These are phyloP conservation scores for Ogataea kodamae DNA, from an alignment of 805 yeast genomes.

Conservation along the genomic window DNA sequence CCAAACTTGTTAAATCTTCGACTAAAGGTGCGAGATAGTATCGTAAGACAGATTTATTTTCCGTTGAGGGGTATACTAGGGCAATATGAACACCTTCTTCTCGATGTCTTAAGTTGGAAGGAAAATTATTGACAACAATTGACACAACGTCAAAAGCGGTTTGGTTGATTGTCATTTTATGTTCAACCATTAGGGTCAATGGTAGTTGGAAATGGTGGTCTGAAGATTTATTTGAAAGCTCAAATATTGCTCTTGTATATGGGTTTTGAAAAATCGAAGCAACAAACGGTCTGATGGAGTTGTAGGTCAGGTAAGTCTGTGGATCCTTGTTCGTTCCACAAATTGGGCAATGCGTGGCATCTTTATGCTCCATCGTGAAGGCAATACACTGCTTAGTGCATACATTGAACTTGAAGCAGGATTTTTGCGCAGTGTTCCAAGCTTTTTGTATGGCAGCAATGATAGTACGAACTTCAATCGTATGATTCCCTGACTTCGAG, in stretches of 20 bases:
- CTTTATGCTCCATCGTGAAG: constrained; percentile 11
- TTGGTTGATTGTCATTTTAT: constrained; percentile 2
- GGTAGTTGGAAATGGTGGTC: constrained; percentile 3
- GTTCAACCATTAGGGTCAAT: constrained; percentile 11
- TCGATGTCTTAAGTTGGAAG: constrained; percentile 4
- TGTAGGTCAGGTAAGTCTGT: constrained; percentile 8
- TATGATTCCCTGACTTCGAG: constrained; percentile 3
- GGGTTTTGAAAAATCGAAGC: constrained; percentile 15
- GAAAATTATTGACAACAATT: constrained; percentile 11
- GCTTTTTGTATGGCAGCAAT: constrained; percentile 9
- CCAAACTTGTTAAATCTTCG: constrained; percentile 13
- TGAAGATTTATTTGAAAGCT: constrained; percentile 4
- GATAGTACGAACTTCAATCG: constrained; percentile 13
- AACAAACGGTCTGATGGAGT: constrained; percentile 13
- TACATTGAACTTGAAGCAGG: constrained; percentile 7
- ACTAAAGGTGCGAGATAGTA: constrained; percentile 17
- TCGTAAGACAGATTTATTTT: constrained; percentile 9
- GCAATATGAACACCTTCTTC: constrained; percentile 17
- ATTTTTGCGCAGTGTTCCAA: constrained; percentile 11
- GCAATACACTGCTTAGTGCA: constrained; percentile 16
- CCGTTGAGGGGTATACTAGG: constrained; percentile 9
- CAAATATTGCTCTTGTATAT: constrained; percentile 11
- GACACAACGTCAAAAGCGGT: constrained; percentile 9
- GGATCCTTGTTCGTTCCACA: constrained; percentile 10
- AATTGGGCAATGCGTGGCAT: constrained; percentile 6